Conservation (phyloP, 192 early-diverging fungal genomes). For the Funneliformis geosporum region DNA sequence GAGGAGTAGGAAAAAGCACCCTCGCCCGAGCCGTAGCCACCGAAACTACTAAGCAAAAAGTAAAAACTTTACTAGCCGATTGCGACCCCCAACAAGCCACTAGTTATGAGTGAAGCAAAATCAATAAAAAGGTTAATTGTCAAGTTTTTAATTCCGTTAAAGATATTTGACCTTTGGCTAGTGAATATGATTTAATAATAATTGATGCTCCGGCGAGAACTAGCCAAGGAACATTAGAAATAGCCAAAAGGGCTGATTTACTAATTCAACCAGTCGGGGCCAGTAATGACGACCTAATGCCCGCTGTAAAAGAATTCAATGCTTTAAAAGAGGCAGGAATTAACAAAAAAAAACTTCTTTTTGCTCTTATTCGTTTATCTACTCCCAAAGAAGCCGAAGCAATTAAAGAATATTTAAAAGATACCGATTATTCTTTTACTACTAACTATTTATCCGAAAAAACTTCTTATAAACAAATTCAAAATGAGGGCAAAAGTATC, state of each 20-base stretch:
- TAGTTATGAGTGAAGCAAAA: not conserved
- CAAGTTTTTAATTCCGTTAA: too few relatives aligned
- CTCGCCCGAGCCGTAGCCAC: not conserved
- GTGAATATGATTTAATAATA: slow-evolving; percentile 20
- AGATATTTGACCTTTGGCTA: too few relatives aligned
- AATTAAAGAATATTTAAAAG: not conserved
- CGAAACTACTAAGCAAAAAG: not conserved
- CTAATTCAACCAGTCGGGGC: slow-evolving; percentile 5
- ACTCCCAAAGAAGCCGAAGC: not conserved
- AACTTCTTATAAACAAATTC: not conserved
- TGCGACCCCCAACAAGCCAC: slow-evolving; percentile 11
- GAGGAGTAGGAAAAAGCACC: slow-evolving; percentile 16
- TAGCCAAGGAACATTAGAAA: not conserved
- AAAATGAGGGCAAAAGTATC: slow-evolving; percentile 7
- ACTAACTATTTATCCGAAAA: not conserved
- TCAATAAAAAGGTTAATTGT: too few relatives aligned
- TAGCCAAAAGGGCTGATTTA: not conserved
- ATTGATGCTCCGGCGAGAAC: slow-evolving; percentile 7
- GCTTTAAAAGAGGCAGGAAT: not conserved
- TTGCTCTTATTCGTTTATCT: not conserved
- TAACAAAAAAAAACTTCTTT: not conserved
- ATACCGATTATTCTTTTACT: not conserved
- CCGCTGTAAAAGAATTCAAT: slow-evolving; percentile 2
- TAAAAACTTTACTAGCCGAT: slow-evolving; percentile 11
- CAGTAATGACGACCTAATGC: not conserved